Conservation (phyloP, 768 basidiomycete species). For the Xerocomellus amylosporus region DNA sequence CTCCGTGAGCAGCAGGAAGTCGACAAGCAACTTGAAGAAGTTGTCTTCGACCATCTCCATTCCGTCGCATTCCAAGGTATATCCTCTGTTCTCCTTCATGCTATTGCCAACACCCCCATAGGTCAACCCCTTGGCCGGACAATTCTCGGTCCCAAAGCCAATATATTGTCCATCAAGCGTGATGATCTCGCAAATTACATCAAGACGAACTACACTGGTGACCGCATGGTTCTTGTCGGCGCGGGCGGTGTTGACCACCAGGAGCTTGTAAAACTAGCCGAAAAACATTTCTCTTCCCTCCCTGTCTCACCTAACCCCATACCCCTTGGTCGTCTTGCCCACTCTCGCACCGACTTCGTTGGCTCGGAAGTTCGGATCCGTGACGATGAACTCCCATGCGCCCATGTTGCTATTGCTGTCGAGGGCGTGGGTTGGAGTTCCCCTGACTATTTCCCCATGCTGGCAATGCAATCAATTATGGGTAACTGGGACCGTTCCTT, state of each 20-base stretch:
- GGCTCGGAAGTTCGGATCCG: slow-evolving; percentile 95
- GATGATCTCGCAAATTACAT: slow-evolving; percentile 90
- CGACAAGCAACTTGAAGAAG: slow-evolving; percentile 97
- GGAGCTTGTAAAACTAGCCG: slow-evolving; percentile 91
- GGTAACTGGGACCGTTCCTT: slow-evolving; percentile 99
- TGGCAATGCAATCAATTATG: slow-evolving; percentile 96
- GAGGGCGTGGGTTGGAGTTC: slow-evolving; percentile 98
- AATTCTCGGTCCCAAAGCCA: slow-evolving; percentile 93
- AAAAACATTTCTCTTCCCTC: slow-evolving; percentile 87
- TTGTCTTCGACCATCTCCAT: slow-evolving; percentile 98
- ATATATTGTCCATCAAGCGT: slow-evolving; percentile 93
- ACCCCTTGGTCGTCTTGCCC: slow-evolving; percentile 76
- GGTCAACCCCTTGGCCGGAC: slow-evolving; percentile 95
- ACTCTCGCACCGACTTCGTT: slow-evolving; percentile 77
- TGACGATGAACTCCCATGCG: slow-evolving; percentile 85
- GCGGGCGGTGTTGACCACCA: slow-evolving; percentile 92
- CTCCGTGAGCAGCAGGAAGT: slow-evolving; percentile 98
- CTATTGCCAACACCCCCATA: slow-evolving; percentile 32
- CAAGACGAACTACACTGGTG: slow-evolving; percentile 96
- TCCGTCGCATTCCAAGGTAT: slow-evolving; percentile 93
- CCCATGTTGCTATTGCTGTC: slow-evolving; percentile 94
- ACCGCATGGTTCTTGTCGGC: slow-evolving; percentile 98
- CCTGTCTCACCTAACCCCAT: slow-evolving; percentile 87
- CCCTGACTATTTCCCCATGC: slow-evolving; percentile 99
- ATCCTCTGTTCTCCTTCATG: neutral